These are phyloP conservation scores for Blastocystis hominis DNA, from an alignment of 352 stramenopile species.

Conservation along the genomic window DNA sequence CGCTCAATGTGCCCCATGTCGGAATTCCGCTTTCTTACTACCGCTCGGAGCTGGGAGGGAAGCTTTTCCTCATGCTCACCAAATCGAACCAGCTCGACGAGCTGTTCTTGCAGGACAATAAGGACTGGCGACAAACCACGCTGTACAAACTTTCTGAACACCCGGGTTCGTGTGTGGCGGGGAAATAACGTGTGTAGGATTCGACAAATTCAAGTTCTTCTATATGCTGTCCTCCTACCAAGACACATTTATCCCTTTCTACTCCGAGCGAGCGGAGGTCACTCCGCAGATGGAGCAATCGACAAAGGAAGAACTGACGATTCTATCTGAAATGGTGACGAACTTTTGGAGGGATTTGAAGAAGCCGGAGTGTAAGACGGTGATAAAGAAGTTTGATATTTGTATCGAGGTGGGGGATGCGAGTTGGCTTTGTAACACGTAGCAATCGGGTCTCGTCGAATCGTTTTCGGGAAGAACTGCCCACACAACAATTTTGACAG, in stretches of 20 bases:
- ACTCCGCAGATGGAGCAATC: background rate
- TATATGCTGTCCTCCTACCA: slow-evolving; percentile 49
- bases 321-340: slow-evolving; percentile 14
- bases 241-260: slow-evolving; percentile 51
- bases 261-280: slow-evolving; percentile 27
- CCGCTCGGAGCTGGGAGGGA: background rate
- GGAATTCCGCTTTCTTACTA: slow-evolving; percentile 5
- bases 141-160: slow-evolving; percentile 14
- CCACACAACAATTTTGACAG: slow-evolving; percentile 12
- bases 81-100: slow-evolving; percentile 31
- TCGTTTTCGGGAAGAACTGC: slow-evolving; percentile 5
- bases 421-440: background rate
- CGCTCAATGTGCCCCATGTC: slow-evolving; percentile 31
- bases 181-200: background rate
- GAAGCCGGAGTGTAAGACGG: background rate
- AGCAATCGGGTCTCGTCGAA: background rate
- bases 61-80: background rate
- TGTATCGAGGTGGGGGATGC: background rate
- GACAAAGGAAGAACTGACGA: background rate
- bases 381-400: slow-evolving; percentile 38
- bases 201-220: background rate
- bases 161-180: background rate
- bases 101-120: slow-evolving; percentile 3
- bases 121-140: slow-evolving; percentile 20
- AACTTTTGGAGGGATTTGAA: slow-evolving; percentile 49